phyloP scores from a whole-genome alignment of 495 filamentous ascomycete genomes.

The Trichoderma asperelloides region DNA sequence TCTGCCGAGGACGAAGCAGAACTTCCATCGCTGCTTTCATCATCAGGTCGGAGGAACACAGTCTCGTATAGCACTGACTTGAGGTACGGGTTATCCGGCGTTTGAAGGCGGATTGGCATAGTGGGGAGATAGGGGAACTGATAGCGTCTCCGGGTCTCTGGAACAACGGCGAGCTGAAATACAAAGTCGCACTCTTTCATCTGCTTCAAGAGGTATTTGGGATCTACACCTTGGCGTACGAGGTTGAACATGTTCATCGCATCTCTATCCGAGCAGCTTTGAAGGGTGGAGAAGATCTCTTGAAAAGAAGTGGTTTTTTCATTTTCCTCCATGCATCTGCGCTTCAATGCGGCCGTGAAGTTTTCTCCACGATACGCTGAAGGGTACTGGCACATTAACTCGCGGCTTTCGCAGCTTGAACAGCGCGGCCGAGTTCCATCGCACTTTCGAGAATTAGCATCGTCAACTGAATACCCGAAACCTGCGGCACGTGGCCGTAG shows the following conservation, averaged over 20 bases:
- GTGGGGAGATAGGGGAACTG: neutral
- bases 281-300: neutral
- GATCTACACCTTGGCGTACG: neutral
- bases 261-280: neutral
- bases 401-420: neutral
- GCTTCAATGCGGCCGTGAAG: neutral
- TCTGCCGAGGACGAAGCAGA: neutral
- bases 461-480: neutral
- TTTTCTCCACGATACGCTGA: neutral
- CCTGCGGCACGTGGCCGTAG: neutral
- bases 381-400: neutral
- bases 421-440: neutral
- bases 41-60: neutral
- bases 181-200: neutral
- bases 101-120: neutral
- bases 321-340: neutral
- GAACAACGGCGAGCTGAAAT: neutral
- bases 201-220: neutral
- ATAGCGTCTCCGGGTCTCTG: neutral
- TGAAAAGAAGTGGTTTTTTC: neutral
- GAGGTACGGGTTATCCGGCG: neutral
- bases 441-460: neutral
- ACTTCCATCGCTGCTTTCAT: neutral
- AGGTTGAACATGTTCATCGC: conserved; percentile 1
- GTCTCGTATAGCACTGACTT: neutral